Conservation (phyloP, 305 asterid species). For the Fraxinus velutina region DNA sequence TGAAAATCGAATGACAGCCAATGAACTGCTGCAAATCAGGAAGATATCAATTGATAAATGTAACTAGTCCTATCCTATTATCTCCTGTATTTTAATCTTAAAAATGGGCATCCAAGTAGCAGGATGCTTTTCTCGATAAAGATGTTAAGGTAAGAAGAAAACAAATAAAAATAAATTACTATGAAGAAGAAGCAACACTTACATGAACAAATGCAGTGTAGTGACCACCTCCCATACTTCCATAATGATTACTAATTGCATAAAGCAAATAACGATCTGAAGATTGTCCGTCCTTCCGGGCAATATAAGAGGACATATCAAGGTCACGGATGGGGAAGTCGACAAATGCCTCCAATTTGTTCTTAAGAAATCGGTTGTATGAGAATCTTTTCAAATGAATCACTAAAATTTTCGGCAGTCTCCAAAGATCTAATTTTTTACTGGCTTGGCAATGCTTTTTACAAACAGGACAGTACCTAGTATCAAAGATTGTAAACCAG, state of each 20-base stretch:
- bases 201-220: conserved; percentile 88
- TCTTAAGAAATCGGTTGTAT: conserved; percentile 65
- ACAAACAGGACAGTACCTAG: conserved; percentile 87
- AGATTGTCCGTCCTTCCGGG: conserved; percentile 49
- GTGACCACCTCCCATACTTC: conserved; percentile 97
- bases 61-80: neutral
- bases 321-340: conserved; percentile 83
- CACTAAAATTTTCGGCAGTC: conserved; percentile 85
- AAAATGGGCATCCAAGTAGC: neutral
- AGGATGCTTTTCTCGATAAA: neutral
- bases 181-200: conserved; percentile 33
- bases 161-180: neutral
- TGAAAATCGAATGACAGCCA: neutral
- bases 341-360: conserved; percentile 81
- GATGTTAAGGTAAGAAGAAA: neutral
- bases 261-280: conserved; percentile 70
- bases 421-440: conserved; percentile 90
- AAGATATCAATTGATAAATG: neutral
- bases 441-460: conserved; percentile 91
- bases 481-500: conserved; percentile 21
- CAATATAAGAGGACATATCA: conserved; percentile 62
- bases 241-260: conserved; percentile 91
- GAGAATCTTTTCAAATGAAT: conserved; percentile 92
- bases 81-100: neutral
- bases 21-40: neutral